Percentiles rank a stretch among this genome's conserved stretches.
These are phyloP conservation scores for Tolypocladium guangdongense DNA, from an alignment of 2,329 filamentous ascomycete species.

Conservation along the genomic window DNA sequence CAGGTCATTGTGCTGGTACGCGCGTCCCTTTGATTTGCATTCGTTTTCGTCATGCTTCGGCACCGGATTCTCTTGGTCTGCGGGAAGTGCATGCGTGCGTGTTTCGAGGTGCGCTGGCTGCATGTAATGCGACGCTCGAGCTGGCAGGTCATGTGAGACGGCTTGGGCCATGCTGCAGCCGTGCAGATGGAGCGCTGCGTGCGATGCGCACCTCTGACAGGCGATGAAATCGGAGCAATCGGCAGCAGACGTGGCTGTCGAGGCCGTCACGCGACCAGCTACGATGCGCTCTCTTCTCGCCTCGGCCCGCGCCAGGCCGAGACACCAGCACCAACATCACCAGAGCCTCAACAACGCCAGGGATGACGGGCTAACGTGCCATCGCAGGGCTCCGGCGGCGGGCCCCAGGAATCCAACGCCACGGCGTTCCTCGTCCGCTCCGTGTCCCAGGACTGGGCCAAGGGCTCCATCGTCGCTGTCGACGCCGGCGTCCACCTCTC, in stretches of 20 bases:
- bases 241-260: background rate
- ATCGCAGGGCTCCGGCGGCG: conserved; percentile 72
- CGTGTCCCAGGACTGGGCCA: conserved; percentile 64
- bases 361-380: conserved; percentile 13
- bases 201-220: no score
- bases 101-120: background rate
- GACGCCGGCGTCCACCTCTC: conserved; percentile 87
- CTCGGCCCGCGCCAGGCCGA: no score
- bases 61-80: background rate
- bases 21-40: conserved; percentile 13
- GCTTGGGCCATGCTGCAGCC: background rate
- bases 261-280: background rate
- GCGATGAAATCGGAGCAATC: background rate
- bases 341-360: no score
- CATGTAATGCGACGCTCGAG: background rate
- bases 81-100: background rate
- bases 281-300: no score
- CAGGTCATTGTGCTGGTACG: conserved; percentile 68
- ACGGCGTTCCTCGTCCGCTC: conserved; percentile 86
- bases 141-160: background rate
- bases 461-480: conserved; percentile 77
- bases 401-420: conserved; percentile 79
- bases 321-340: no score
- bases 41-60: background rate
- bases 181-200: no score